Conservation (phyloP, 139 green algal species). For the Chlorokybus atmophyticus region DNA sequence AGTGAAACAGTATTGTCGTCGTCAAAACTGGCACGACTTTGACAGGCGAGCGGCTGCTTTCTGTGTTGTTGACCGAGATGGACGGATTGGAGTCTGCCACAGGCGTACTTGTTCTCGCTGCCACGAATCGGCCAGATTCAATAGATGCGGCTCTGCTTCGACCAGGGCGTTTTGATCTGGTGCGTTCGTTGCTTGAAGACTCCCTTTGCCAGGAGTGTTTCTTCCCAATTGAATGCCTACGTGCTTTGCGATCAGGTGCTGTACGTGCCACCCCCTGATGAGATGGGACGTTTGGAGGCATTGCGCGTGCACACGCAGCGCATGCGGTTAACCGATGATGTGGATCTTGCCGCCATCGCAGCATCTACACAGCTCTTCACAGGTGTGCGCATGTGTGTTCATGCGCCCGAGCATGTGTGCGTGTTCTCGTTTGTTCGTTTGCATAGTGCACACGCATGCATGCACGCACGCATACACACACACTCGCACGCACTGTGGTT, state of each 20-base stretch:
- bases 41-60: slow-evolving; percentile 17
- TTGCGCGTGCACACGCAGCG: slow-evolving; percentile 38
- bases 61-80: slow-evolving; percentile 21
- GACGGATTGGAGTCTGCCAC: slow-evolving; percentile 18
- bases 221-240: too few relatives aligned
- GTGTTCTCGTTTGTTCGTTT: slow-evolving; percentile 1
- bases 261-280: slow-evolving; percentile 79
- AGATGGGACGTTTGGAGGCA: slow-evolving; percentile 35
- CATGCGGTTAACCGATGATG: slow-evolving; percentile 57
- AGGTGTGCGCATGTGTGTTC: too few relatives aligned
- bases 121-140: slow-evolving; percentile 83
- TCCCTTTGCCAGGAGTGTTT: too few relatives aligned
- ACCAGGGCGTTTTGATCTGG: slow-evolving; percentile 77
- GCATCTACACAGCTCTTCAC: slow-evolving; percentile 23
- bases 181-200: too few relatives aligned
- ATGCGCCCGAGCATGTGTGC: too few relatives aligned
- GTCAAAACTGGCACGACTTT: neutral
- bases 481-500: too few relatives aligned
- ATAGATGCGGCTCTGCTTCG: slow-evolving; percentile 80
- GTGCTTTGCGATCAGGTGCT: too few relatives aligned
- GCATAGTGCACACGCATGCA: neutral
- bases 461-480: too few relatives aligned
- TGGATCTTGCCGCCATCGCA: slow-evolving; percentile 38
- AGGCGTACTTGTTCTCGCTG: slow-evolving; percentile 53
- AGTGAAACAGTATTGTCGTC: too few relatives aligned